phyloP scores from a whole-genome alignment of 2,329 filamentous ascomycete genomes.

The Scedosporium boydii region DNA sequence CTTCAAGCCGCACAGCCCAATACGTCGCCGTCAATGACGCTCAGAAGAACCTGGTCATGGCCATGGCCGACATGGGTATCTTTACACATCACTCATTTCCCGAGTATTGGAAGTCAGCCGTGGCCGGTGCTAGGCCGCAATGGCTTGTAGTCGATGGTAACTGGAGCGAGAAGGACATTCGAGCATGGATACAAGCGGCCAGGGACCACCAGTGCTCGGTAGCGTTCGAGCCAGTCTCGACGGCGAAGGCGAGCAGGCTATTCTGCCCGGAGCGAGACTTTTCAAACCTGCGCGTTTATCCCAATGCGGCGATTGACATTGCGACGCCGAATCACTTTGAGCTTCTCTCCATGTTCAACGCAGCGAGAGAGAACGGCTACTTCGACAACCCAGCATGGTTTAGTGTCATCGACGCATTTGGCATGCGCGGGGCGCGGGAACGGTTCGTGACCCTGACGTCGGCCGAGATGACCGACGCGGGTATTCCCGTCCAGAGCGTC shows the following conservation, averaged over 20 bases:
- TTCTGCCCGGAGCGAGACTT: slow-evolving; percentile 40
- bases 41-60: slow-evolving; percentile 75
- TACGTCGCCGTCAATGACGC: slow-evolving; percentile 85
- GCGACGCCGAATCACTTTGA: slow-evolving; percentile 79
- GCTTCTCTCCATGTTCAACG: slow-evolving; percentile 65
- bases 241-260: slow-evolving; percentile 62
- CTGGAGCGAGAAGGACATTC: slow-evolving; percentile 60
- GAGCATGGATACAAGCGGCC: slow-evolving; percentile 56
- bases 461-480: slow-evolving; percentile 60
- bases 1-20: slow-evolving; percentile 66
- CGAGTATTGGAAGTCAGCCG: slow-evolving; percentile 49
- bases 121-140: slow-evolving; percentile 49
- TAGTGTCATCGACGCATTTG: slow-evolving; percentile 65
- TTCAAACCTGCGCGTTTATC: slow-evolving; percentile 43
- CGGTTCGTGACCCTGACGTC: slow-evolving; percentile 62
- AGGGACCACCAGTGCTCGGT: slow-evolving; percentile 47
- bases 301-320: slow-evolving; percentile 56
- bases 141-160: slow-evolving; percentile 85
- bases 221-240: slow-evolving; percentile 84
- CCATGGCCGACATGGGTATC: slow-evolving; percentile 93
- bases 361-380: slow-evolving; percentile 56
- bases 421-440: slow-evolving; percentile 63
- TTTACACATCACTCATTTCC: slow-evolving; percentile 49
- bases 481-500: slow-evolving; percentile 73
- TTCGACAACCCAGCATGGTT: slow-evolving; percentile 72